Evolutionary conservation across 2,329 filamentous ascomycete species (phyloP).

Genomic region (Diaporthe velutina): DNA sequence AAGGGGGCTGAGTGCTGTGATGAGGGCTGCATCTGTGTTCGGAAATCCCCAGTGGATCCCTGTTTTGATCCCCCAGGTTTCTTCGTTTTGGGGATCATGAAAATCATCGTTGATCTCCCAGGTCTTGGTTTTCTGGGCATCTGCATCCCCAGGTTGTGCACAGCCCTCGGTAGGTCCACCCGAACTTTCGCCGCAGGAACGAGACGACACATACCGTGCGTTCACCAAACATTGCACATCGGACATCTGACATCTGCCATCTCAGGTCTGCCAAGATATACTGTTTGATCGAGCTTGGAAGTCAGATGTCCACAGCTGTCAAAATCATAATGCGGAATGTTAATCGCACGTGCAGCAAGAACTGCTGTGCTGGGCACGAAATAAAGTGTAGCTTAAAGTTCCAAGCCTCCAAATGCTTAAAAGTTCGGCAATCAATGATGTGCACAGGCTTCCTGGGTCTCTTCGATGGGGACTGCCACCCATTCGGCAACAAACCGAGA

Average conservation of each 20-base stretch:
- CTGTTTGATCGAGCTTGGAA: not conserved
- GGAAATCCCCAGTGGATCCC: not conserved
- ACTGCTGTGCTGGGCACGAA: not conserved
- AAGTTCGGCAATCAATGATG: slow-evolving; percentile 11
- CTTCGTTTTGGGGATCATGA: slow-evolving; percentile 28
- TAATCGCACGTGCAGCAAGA: not conserved
- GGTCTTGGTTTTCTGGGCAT: not conserved
- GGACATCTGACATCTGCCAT: slow-evolving; percentile 16
- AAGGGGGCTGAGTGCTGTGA: not conserved
- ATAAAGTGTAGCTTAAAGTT: not conserved
- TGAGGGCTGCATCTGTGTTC: not conserved
- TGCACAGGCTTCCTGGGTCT: slow-evolving; percentile 14
- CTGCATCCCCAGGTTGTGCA: slow-evolving; percentile 1
- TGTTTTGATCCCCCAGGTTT: slow-evolving; percentile 12
- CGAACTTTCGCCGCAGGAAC: slow-evolving; percentile 1
- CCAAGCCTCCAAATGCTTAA: not conserved
- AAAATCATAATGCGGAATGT: not conserved
- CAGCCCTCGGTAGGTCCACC: not conserved
- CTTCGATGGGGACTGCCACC: not conserved
- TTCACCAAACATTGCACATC: not conserved
- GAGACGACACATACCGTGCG: slow-evolving; percentile 17
- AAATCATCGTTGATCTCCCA: slow-evolving; percentile 21
- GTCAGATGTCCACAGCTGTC: not conserved
- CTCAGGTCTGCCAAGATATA: slow-evolving; percentile 12
- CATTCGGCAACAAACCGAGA: not conserved